Conservation (phyloP, 352 stramenopile species). For the Globisporangium sylvaticum region DNA sequence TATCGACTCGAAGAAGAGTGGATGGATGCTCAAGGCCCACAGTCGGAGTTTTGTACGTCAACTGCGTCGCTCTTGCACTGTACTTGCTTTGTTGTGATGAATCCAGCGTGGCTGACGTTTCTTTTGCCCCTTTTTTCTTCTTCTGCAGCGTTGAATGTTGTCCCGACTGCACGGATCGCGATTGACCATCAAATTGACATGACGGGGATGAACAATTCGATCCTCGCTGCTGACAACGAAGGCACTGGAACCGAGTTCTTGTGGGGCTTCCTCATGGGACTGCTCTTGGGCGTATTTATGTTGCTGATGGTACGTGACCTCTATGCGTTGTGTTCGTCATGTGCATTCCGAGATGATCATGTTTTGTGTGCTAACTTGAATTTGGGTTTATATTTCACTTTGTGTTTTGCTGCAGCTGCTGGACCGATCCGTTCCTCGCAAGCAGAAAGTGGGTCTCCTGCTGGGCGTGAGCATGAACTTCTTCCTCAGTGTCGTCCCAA, state of each 20-base stretch:
- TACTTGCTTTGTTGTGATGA: not conserved
- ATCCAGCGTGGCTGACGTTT: not conserved
- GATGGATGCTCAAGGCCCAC: constrained; percentile 83
- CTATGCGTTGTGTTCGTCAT: not conserved
- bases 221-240: constrained; percentile 84
- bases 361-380: not conserved
- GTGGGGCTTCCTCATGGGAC: constrained; percentile 85
- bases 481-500: constrained; percentile 84
- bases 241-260: constrained; percentile 85
- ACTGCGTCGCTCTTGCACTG: not conserved
- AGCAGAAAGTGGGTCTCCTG: constrained; percentile 83
- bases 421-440: constrained; percentile 80
- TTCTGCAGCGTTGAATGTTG: constrained; percentile 69
- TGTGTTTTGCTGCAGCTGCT: constrained; percentile 44
- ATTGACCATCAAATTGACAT: constrained; percentile 85
- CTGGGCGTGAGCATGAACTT: constrained; percentile 89
- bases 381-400: not conserved
- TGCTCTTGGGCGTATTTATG: constrained; percentile 88
- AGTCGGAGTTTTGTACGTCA: constrained; percentile 81
- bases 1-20: constrained; percentile 86
- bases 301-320: constrained; percentile 68
- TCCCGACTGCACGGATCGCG: constrained; percentile 60
- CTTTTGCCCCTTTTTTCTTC: not conserved
- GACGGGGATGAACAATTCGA: constrained; percentile 78
- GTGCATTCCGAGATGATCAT: not conserved